A percentile compares a stretch with the other conserved stretches of the same genome.
Evolutionary conservation across 2,329 filamentous ascomycete genomes (phyloP).

Genomic region (Penicillium griseofulvum): DNA sequence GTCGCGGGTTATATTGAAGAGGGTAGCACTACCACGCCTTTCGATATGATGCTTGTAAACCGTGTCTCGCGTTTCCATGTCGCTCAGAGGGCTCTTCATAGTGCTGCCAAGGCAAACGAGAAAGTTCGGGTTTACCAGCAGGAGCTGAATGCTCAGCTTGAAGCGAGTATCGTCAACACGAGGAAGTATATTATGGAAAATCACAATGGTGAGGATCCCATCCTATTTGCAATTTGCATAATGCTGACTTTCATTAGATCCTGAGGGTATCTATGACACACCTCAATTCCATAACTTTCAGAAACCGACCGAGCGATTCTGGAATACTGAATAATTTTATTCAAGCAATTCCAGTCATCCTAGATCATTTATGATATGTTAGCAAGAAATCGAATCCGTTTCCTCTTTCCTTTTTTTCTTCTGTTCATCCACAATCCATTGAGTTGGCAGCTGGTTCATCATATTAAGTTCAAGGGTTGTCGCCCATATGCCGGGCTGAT

Average conservation of each 20-base stretch:
- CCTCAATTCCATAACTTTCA: conserved; percentile 25
- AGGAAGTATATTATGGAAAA: conserved; percentile 53
- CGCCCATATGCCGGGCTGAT: background rate
- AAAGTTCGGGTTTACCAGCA: conserved; percentile 48
- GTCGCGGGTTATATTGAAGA: conserved; percentile 64
- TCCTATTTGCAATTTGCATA: background rate
- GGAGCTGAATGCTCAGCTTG: conserved; percentile 49
- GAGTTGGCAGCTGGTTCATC: background rate
- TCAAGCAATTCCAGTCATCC: background rate
- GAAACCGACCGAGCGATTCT: background rate
- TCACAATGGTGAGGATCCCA: conserved; percentile 49
- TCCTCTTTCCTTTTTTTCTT: background rate
- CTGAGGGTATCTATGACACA: conserved; percentile 52
- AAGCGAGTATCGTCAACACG: conserved; percentile 49
- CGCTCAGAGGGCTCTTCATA: conserved; percentile 53
- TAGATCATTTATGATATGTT: background rate
- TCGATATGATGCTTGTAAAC: conserved; percentile 68
- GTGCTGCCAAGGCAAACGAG: conserved; percentile 49
- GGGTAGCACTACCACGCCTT: conserved; percentile 65
- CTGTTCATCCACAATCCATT: background rate
- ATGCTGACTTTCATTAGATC: conserved; percentile 40
- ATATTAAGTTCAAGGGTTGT: background rate
- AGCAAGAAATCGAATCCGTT: background rate
- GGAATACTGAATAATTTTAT: background rate
- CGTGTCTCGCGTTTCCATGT: conserved; percentile 60